A percentile compares a stretch with the other conserved stretches of the same genome.
Evolutionary conservation across 139 green algal species (phyloP).

Genomic region (Tetraselmis chui): DNA sequence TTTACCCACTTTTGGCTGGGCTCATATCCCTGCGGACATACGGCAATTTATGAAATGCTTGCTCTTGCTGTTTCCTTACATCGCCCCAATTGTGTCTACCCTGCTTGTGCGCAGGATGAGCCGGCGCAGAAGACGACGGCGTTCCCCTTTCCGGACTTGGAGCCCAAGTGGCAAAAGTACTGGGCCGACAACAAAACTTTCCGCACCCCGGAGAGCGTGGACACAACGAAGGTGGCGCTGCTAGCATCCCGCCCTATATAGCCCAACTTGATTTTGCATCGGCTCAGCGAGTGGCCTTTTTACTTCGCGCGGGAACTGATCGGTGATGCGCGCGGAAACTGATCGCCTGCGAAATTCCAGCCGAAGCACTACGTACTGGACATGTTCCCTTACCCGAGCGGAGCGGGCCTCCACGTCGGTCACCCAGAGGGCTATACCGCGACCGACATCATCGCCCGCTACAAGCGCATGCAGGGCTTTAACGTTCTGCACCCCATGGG

Average conservation of each 20-base stretch:
- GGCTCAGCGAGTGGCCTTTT: too few relatives aligned
- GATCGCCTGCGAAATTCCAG: background rate
- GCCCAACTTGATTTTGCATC: background rate
- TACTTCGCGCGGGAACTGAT: background rate
- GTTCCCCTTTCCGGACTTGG: conserved; percentile 86
- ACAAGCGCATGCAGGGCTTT: conserved; percentile 91
- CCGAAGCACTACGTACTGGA: conserved; percentile 98
- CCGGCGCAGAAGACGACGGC: conserved; percentile 9
- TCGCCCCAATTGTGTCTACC: too few relatives aligned
- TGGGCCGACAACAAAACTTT: conserved; percentile 92
- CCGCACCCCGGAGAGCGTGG: conserved; percentile 77
- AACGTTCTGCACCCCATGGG: conserved; percentile 99
- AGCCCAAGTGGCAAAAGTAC: conserved; percentile 87
- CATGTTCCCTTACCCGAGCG: conserved; percentile 98
- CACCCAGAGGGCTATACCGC: conserved; percentile 89
- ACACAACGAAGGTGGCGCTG: conserved; percentile 64
- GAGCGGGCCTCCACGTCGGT: conserved; percentile 80
- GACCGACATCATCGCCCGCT: conserved; percentile 93
- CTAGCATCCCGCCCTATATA: background rate
- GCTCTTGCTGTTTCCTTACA: too few relatives aligned
- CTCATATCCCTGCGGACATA: too few relatives aligned
- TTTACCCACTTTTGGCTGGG: too few relatives aligned
- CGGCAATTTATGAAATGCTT: too few relatives aligned
- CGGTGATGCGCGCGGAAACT: background rate
- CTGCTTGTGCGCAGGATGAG: background rate